Conservation (phyloP, 129 eudicot species). For the Tanacetum coccineum region DNA sequence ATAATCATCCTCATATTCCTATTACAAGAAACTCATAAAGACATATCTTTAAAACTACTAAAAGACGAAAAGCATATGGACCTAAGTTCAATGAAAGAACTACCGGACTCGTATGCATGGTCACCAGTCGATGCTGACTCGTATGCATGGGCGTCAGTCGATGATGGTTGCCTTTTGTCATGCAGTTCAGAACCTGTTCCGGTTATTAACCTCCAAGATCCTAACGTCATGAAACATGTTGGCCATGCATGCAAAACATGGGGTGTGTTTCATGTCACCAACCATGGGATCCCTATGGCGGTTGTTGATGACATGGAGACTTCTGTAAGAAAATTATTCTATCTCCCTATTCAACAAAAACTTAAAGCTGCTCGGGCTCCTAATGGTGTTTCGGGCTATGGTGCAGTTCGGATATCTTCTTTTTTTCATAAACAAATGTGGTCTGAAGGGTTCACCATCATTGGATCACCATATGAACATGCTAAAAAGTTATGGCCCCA, state of each 20-base stretch:
- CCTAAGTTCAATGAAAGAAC: conserved; percentile 53
- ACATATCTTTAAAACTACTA: conserved; percentile 43
- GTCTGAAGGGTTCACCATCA: conserved; percentile 92
- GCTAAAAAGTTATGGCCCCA: conserved; percentile 88
- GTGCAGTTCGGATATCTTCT: conserved; percentile 71
- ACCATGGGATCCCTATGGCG: conserved; percentile 49
- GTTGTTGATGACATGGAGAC: conserved; percentile 45
- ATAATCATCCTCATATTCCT: conserved; percentile 5
- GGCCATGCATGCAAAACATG: conserved; percentile 90
- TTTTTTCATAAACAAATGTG: conserved; percentile 83
- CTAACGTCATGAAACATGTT: conserved; percentile 37
- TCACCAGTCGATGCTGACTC: too few relatives aligned
- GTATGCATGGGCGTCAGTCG: conserved; percentile 52
- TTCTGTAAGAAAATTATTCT: conserved; percentile 47
- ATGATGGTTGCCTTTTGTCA: background rate
- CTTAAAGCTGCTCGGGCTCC: conserved; percentile 64
- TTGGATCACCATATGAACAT: conserved; percentile 70
- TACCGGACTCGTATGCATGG: conserved; percentile 64
- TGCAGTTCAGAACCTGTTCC: conserved; percentile 39
- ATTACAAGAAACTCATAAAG: conserved; percentile 10
- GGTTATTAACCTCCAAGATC: conserved; percentile 45
- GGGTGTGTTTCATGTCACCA: conserved; percentile 79
- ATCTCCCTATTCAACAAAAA: conserved; percentile 75
- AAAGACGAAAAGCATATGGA: conserved; percentile 41
- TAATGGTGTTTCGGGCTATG: conserved; percentile 71